Conservation (phyloP, 305 asterid species). For the Fraxinus latifolia region DNA sequence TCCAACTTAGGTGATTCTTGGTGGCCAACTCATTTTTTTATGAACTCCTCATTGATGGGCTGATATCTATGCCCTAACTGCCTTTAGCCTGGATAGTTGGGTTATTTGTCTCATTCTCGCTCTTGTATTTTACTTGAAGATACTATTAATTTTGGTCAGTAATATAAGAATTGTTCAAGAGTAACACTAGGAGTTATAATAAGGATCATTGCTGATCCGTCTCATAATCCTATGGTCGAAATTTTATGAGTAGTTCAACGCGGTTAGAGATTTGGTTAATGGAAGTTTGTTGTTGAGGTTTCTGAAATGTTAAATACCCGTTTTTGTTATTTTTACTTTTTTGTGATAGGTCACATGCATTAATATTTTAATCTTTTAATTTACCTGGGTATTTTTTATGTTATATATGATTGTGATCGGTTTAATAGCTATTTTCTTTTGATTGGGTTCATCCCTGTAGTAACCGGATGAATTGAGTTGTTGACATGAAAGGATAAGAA, state of each 20-base stretch:
- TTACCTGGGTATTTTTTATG: not conserved
- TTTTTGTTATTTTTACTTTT: not conserved
- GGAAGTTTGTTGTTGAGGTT: conserved; percentile 16
- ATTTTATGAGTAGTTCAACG: conserved; percentile 6
- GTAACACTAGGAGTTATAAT: conserved; percentile 9
- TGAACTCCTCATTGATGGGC: conserved; percentile 18
- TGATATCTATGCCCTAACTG: conserved; percentile 15
- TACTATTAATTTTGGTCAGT: conserved; percentile 13
- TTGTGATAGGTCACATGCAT: not conserved
- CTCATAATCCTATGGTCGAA: conserved; percentile 10
- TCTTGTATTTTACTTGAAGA: conserved; percentile 3
- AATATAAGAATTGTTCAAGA: not conserved
- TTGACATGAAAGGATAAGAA: not conserved
- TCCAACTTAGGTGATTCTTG: conserved; percentile 76
- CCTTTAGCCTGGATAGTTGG: conserved; percentile 15
- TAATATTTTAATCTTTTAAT: not conserved
- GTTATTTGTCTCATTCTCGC: conserved; percentile 10
- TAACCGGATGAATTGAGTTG: not conserved
- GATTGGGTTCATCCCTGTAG: not conserved
- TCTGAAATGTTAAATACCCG: not conserved
- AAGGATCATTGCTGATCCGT: not conserved
- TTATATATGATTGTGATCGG: not conserved
- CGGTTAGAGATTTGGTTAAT: not conserved
- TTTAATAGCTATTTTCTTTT: not conserved
- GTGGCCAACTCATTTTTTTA: conserved; percentile 19